Conservation (phyloP, 2,329 filamentous ascomycete genomes). For the Diaporthe humulicola region DNA sequence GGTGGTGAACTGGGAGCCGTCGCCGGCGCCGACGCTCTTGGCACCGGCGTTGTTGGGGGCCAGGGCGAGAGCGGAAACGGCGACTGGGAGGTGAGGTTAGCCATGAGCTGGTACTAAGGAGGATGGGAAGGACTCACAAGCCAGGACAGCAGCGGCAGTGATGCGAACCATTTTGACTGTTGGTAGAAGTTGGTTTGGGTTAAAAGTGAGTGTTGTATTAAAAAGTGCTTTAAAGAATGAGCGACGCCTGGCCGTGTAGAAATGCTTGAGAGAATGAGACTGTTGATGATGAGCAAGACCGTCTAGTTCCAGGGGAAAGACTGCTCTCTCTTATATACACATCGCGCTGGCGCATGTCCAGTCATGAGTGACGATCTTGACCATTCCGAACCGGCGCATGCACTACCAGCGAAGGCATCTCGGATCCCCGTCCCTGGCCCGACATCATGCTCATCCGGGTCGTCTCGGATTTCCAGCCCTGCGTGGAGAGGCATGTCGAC, state of each 20-base stretch:
- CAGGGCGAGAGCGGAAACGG: conserved; percentile 44
- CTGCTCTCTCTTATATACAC: background rate
- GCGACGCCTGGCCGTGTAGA: conserved; percentile 31
- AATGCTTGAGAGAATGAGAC: background rate
- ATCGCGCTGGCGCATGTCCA: background rate
- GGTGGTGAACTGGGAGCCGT: conserved; percentile 50
- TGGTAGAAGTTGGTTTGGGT: background rate
- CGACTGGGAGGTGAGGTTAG: conserved; percentile 21
- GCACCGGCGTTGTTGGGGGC: conserved; percentile 50
- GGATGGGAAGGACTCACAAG: conserved; percentile 7
- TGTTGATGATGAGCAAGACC: background rate
- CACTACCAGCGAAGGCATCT: background rate
- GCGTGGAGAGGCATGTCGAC: conserved; percentile 9
- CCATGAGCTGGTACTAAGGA: too few species aligned
- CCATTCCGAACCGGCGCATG: background rate
- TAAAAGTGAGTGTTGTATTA: conserved; percentile 27
- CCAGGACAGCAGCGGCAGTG: conserved; percentile 30
- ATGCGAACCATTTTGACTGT: conserved; percentile 33
- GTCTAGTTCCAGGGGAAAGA: background rate
- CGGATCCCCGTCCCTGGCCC: background rate
- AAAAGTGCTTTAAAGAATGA: conserved; percentile 9
- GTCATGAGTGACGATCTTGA: conserved; percentile 8
- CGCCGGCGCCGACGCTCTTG: conserved; percentile 47
- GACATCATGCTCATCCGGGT: conserved; percentile 17
- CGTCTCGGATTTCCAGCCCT: background rate